Percentiles rank a stretch among this genome's conserved stretches.
Conservation (phyloP, 1,139 yeast genomes). For the Yarrowia galli region DNA sequence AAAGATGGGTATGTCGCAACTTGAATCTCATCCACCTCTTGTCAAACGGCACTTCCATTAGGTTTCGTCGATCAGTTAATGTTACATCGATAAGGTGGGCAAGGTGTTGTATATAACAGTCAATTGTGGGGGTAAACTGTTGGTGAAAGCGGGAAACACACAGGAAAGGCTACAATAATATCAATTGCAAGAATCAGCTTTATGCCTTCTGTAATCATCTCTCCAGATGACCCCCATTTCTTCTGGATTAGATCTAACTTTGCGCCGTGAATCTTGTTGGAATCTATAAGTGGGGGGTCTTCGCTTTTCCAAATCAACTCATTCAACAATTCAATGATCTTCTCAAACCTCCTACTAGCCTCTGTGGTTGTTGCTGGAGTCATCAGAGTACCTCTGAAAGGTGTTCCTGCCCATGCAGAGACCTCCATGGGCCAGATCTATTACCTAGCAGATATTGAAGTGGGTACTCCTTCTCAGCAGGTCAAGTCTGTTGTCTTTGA, state of each 20-base stretch:
- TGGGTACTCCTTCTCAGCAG: constrained; percentile 4
- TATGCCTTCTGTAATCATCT: too few species aligned
- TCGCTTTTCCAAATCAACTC: not conserved
- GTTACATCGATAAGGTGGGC: constrained; percentile 24
- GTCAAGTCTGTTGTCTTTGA: constrained; percentile 7
- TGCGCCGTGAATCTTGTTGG: constrained; percentile 7
- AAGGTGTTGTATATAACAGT: not conserved
- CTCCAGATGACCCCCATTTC: too few species aligned
- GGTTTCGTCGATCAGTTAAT: constrained; percentile 11
- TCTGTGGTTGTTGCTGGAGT: constrained; percentile 3
- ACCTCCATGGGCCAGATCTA: constrained; percentile 1
- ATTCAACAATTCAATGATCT: not conserved
- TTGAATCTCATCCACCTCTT: not conserved
- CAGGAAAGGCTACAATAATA: too few species aligned
- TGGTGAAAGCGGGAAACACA: too few species aligned
- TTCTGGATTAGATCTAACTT: not conserved
- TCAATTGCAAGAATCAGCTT: not conserved
- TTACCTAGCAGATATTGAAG: constrained; percentile 7
- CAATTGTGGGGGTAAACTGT: not conserved
- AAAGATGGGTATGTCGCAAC: not conserved
- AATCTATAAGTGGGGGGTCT: not conserved
- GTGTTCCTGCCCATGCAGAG: not conserved
- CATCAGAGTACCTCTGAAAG: constrained; percentile 1
- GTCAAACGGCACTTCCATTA: constrained; percentile 16
- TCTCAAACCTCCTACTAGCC: constrained; percentile 1